Base-by-base conservation (phyloP, 225 moss, liverwort and hornwort species). In the Pseudoscleropodium purum region DNA sequence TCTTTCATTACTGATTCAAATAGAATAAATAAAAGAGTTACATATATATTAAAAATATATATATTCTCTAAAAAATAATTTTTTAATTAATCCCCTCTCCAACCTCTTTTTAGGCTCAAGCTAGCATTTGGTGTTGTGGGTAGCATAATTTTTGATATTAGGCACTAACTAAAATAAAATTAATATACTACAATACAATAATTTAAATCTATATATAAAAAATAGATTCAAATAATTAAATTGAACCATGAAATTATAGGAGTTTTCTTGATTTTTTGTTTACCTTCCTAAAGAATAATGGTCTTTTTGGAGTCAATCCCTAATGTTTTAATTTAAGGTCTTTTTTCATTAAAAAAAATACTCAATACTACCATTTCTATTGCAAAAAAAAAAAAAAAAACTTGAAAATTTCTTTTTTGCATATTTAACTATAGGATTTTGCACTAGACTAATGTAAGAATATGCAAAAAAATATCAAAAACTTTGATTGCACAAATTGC, bases 191-290 rank as follows among this genome's bases (percentile, higher is more conserved):
- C 6, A 3, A 69, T 24, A 39, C 6, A 1, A 24, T 69, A n/a
- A 25, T 70, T 41, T 39, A 25, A 70, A 41, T 70, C 39, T 70
- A 4, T 14, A 41, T 70, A 8, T 41, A 1, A 70, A 25, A 70
- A 70, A 24, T 39, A 70, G 13, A 14, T 39, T 39, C 13, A n/a
- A 69, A 23, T 4, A n/a, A 69, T n/a, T 7, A 69, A 67, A 13
- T 5, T 23, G 7, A 39, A 13, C 2, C n/a, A n/a, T n/a, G n/a
- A n/a, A n/a, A 70, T 13, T 2, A 14, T 1, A 24, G 4, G 25
- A 13, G 39, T 7, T 70, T 70, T 13, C 4, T 3, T 39, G 6
- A 70, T 24, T n/a, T 70, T 39, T 3, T 2, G 1, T 12, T 39
- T 23, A 20, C 19, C 13, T 4, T 5, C 3, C 7, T 1, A 13